Evolutionary conservation across 805 yeast genomes (phyloP).

Genomic region (Torulaspora microellipsoides): DNA sequence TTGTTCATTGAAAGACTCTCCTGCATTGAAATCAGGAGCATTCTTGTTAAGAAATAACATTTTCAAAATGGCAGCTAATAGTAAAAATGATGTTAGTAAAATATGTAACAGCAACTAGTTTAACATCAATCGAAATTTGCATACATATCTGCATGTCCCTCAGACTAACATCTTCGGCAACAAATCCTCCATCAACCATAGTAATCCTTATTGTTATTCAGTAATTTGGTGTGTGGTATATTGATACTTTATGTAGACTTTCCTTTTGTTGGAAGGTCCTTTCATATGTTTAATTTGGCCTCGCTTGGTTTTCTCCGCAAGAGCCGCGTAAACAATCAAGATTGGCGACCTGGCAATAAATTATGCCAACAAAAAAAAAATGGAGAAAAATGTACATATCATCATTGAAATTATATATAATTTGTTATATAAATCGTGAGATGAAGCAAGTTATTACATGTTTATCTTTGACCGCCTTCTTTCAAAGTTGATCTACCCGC

Average conservation of each 20-base stretch:
- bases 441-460: not conserved
- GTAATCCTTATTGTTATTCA: not conserved
- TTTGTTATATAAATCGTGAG: constrained; percentile 1
- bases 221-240: not conserved
- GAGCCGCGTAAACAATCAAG: too few species aligned
- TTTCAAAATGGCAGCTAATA: constrained; percentile 49
- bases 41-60: constrained; percentile 81
- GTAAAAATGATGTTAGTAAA: constrained; percentile 5
- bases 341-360: too few species aligned
- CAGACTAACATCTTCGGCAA: constrained; percentile 26
- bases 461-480: constrained; percentile 43
- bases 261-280: too few species aligned
- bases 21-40: constrained; percentile 46
- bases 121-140: constrained; percentile 10
- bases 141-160: constrained; percentile 41
- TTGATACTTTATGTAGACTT: too few species aligned
- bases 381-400: too few species aligned
- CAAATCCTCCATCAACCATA: constrained; percentile 20
- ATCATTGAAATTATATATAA: too few species aligned
- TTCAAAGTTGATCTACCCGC: constrained; percentile 95
- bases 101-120: not conserved
- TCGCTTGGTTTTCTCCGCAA: too few species aligned
- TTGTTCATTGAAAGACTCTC: constrained; percentile 53
- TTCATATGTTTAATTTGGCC: too few species aligned
- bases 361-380: too few species aligned